phyloP scores from a whole-genome alignment of 495 filamentous ascomycete genomes.

The Xylaria telfairii region DNA sequence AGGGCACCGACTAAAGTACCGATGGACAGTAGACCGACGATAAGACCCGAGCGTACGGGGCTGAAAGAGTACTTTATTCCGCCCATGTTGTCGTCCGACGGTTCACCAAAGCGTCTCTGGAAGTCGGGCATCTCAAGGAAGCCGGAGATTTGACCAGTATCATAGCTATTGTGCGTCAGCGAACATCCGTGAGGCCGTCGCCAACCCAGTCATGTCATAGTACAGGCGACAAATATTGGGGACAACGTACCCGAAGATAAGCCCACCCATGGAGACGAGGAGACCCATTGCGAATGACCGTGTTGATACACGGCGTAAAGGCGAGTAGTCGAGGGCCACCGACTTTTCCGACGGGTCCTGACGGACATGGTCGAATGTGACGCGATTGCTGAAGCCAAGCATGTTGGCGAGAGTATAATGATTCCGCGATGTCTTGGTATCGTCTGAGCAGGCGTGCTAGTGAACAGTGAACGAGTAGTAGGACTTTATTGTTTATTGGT shows the following conservation, averaged over 20 bases:
- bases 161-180: slow-evolving; percentile 55
- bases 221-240: slow-evolving; percentile 50
- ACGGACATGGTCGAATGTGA: slow-evolving; percentile 24
- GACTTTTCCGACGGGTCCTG: slow-evolving; percentile 2
- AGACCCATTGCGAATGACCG: slow-evolving; percentile 58
- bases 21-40: slow-evolving; percentile 54
- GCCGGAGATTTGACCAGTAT: slow-evolving; percentile 66
- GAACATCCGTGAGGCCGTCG: background rate
- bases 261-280: slow-evolving; percentile 70
- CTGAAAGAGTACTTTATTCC: slow-evolving; percentile 26
- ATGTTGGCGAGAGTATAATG: slow-evolving; percentile 10
- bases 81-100: slow-evolving; percentile 36
- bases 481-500: background rate
- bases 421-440: background rate
- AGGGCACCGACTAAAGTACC: slow-evolving; percentile 45
- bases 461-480: background rate
- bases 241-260: slow-evolving; percentile 67
- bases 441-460: background rate
- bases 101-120: slow-evolving; percentile 50
- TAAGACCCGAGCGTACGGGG: slow-evolving; percentile 41
- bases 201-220: background rate
- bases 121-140: slow-evolving; percentile 68
- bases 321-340: slow-evolving; percentile 29
- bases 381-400: slow-evolving; percentile 16
- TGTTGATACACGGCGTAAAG: slow-evolving; percentile 45